Conservation (phyloP, 345 rosid genomes). For the Eucalyptus fibrosa region DNA sequence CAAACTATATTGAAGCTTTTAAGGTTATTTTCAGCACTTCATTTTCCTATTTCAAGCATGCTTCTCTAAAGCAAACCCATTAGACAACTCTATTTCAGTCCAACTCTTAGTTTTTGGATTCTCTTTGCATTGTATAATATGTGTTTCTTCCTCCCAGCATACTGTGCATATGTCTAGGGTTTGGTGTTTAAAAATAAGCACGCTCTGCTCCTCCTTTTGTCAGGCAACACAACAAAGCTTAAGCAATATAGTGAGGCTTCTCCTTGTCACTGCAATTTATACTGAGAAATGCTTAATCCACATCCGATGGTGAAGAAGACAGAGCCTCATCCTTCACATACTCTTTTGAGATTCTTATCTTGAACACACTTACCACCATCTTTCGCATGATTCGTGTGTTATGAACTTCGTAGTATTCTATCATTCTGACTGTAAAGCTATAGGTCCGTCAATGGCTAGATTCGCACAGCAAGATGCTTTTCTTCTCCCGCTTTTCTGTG, state of each 20-base stretch:
- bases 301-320: neutral
- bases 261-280: neutral
- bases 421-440: neutral
- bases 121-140: neutral
- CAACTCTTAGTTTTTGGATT: neutral
- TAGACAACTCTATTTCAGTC: neutral
- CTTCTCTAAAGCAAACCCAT: neutral
- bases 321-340: neutral
- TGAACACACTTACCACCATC: neutral
- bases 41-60: neutral
- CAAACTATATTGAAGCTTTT: neutral
- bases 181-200: neutral
- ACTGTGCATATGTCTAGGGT: neutral
- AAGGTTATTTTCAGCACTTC: neutral
- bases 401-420: neutral
- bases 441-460: neutral
- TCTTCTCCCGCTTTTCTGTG: neutral
- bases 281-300: neutral
- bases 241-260: neutral
- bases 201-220: neutral
- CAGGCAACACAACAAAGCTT: neutral
- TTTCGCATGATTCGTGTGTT: neutral
- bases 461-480: neutral
- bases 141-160: neutral
- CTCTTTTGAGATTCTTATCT: neutral